Evolutionary conservation across 1,284 basidiomycete species (phyloP).

Genomic region (Coniferiporia sulphurascens): DNA sequence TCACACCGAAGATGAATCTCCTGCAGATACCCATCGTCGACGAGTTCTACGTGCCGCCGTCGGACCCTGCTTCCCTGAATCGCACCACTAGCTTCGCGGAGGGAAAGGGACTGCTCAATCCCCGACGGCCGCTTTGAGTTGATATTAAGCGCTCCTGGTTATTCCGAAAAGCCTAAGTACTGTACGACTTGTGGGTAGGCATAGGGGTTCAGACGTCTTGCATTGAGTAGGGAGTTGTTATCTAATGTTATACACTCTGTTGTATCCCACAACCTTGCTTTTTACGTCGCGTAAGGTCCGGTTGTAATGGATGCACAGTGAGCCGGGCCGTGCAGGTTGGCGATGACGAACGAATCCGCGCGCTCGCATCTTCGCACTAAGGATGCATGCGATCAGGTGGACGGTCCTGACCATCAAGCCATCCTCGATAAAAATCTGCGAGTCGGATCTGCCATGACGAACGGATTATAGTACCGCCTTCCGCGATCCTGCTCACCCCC

Average conservation of each 20-base stretch:
- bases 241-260: background rate
- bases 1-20: slow-evolving; percentile 91
- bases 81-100: slow-evolving; percentile 70
- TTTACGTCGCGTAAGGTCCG: background rate
- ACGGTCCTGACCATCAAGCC: background rate
- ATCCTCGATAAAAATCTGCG: slow-evolving; percentile 3
- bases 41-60: slow-evolving; percentile 80
- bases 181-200: background rate
- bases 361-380: background rate
- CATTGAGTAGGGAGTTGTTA: background rate
- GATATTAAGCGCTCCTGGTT: no score
- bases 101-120: slow-evolving; percentile 66
- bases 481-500: background rate
- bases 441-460: background rate
- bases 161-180: background rate
- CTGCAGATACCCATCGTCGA: slow-evolving; percentile 93
- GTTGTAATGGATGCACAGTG: background rate
- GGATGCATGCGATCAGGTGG: slow-evolving; percentile 2
- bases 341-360: background rate
- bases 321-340: slow-evolving; percentile 1
- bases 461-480: background rate
- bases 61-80: slow-evolving; percentile 59
- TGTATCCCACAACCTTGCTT: background rate
- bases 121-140: slow-evolving; percentile 26
- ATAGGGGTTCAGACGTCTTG: background rate